phyloP scores from a whole-genome alignment of 2,329 filamentous ascomycete genomes.

The Fusarium brevicatenulatum region DNA sequence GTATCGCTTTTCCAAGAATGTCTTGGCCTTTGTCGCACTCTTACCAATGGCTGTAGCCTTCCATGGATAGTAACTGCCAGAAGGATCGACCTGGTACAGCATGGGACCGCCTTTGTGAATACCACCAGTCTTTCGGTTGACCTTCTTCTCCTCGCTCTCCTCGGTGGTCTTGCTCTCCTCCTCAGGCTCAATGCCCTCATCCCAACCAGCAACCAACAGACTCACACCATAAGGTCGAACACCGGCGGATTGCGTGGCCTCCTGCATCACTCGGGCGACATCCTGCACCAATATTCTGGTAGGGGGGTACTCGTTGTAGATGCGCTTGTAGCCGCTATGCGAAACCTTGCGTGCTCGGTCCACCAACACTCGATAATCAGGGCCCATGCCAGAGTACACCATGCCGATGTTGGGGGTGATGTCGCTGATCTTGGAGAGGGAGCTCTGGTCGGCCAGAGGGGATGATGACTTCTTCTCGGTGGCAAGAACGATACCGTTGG shows the following conservation, averaged over 20 bases:
- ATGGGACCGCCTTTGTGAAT: constrained; percentile 96
- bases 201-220: constrained; percentile 95
- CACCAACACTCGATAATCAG: constrained; percentile 96
- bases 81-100: constrained; percentile 99
- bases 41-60: constrained; percentile 99
- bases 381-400: constrained; percentile 99
- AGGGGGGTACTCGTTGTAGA: constrained; percentile 99
- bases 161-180: constrained; percentile 66
- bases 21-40: constrained; percentile 98
- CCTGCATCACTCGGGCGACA: constrained; percentile 97
- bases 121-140: constrained; percentile 88
- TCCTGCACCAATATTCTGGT: constrained; percentile 99
- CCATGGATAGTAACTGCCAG: constrained; percentile 98
- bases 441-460: constrained; percentile 93
- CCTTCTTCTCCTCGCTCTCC: constrained; percentile 75
- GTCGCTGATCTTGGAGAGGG: constrained; percentile 95
- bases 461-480: constrained; percentile 99
- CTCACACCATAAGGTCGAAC: constrained; percentile 97
- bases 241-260: constrained; percentile 97
- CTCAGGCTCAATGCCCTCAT: constrained; percentile 94
- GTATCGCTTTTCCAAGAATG: constrained; percentile 98
- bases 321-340: constrained; percentile 98
- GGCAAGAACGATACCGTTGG: constrained; percentile 97
- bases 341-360: constrained; percentile 98
- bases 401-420: constrained; percentile 99